These are phyloP conservation scores for Mycena epipterygia DNA, from an alignment of 768 basidiomycete species.

Conservation along the genomic window DNA sequence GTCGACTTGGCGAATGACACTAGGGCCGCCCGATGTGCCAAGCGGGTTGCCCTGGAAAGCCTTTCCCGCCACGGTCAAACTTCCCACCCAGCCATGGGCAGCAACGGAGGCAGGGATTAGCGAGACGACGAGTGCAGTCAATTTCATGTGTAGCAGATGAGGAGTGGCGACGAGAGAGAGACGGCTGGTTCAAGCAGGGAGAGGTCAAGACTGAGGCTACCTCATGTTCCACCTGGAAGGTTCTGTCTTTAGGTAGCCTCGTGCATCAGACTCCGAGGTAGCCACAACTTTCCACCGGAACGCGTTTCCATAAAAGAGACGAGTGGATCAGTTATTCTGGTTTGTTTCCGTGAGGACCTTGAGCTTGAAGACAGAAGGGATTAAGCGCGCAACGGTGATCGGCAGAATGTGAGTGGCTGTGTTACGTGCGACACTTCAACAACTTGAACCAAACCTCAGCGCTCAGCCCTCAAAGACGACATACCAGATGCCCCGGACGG, in stretches of 20 bases:
- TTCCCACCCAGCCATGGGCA: constrained; percentile 61
- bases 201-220: constrained; percentile 16
- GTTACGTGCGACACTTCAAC: too few relatives aligned
- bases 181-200: background rate
- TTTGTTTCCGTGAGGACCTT: too few relatives aligned
- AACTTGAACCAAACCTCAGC: too few relatives aligned
- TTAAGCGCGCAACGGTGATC: too few relatives aligned
- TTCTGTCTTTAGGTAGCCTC: constrained; percentile 23
- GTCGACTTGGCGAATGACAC: constrained; percentile 61
- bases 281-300: background rate
- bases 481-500: too few relatives aligned
- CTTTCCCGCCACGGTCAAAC: constrained; percentile 59
- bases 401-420: too few relatives aligned
- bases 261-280: background rate
- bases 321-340: background rate
- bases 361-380: too few relatives aligned
- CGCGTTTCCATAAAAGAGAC: background rate
- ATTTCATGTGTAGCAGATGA: constrained; percentile 12
- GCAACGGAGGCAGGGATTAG: constrained; percentile 27
- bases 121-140: background rate
- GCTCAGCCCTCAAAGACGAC: too few relatives aligned
- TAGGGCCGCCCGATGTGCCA: constrained; percentile 52
- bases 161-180: background rate
- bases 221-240: constrained; percentile 18
- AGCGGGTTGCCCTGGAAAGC: constrained; percentile 59